Base-by-base conservation (phyloP, 805 yeast genomes). In the Ascoidea tarda region DNA sequence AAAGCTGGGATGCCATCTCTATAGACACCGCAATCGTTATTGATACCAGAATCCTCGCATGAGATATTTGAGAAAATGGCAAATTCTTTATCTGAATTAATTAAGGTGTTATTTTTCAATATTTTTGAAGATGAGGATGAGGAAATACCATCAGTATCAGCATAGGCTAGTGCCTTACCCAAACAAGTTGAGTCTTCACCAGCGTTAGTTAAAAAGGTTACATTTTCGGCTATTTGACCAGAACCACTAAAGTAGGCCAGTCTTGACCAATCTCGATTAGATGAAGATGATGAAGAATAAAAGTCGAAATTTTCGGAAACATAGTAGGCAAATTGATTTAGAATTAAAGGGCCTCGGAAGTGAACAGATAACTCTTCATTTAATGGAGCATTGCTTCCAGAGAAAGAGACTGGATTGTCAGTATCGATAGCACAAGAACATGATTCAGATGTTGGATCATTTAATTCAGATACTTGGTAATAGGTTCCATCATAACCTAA, bases 291-390 rank as follows among this genome's bases (percentile, higher is more conserved):
- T 38, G 71, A 71, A 6, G 53, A 31, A 33, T 55, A 62, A 1
- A 57, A 59, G 57, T 21, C 28, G 3, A 69, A 80, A 33, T 67
- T 62, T 4, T 69, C 69, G 14, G 81, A 59, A n/a, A 72, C 71
- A 62, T 81, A 84, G 58, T 69, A 80, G 5, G 79, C 90, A 62
- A 84, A 84, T 59, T 77, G 74, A 55, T 68, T 65, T 60, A 84
- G 69, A 14, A 74, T 68, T 55, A 84, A 63, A 6, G 93, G 93
- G 48, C 93, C 93, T 68, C 93, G 76, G 64, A 84, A 78, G 63
- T 84, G 93, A 14, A 84, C 87, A 4, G 88, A 80, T 32, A 84
- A 70, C 62, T 80, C 89, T 58, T 76, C 81, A 62, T 82, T 69
- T 46, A 84, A 62, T 5, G 93, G 93, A 32, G 88, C 67, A 60